A percentile compares a stretch with the other conserved stretches of the same genome.
These are phyloP conservation scores for Suhomyces emberorum DNA, from an alignment of 805 yeast species.

Conservation along the genomic window DNA sequence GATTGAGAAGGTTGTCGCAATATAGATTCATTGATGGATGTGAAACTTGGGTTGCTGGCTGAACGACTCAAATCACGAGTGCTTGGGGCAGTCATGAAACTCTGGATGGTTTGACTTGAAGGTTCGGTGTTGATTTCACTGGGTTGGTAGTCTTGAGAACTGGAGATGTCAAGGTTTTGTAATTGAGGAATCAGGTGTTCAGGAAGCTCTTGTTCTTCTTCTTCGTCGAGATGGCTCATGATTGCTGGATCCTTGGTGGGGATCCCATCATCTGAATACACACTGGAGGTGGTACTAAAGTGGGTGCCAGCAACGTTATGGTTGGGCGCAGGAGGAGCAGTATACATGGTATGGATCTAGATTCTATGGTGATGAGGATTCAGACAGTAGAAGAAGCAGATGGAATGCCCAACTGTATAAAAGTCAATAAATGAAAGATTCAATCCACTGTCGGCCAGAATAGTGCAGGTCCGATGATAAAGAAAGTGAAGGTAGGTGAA, in stretches of 20 bases:
- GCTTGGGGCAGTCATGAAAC: constrained; percentile 25
- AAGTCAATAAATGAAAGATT: too few species aligned
- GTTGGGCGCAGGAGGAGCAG: constrained; percentile 4
- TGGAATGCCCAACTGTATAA: too few species aligned
- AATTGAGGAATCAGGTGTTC: not conserved
- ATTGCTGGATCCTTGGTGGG: constrained; percentile 8
- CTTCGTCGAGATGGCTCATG: constrained; percentile 15
- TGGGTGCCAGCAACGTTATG: constrained; percentile 13
- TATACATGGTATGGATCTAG: too few species aligned
- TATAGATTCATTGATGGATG: constrained; percentile 32
- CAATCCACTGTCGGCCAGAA: too few species aligned
- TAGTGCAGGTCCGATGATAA: too few species aligned
- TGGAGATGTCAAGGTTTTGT: not conserved
- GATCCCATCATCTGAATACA: constrained; percentile 29
- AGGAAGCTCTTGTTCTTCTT: constrained; percentile 11
- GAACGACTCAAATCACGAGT: not conserved
- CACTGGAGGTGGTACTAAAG: constrained; percentile 34
- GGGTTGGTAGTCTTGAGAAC: not conserved
- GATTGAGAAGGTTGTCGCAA: constrained; percentile 16
- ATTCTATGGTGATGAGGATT: too few species aligned
- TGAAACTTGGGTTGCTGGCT: constrained; percentile 25
- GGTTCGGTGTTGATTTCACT: constrained; percentile 9
- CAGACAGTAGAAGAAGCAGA: too few species aligned
- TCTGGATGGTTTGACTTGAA: constrained; percentile 24
- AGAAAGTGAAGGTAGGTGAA: too few species aligned